Conservation (phyloP, 2,329 filamentous ascomycete genomes). For the Pseudogymnoascus sp. region DNA sequence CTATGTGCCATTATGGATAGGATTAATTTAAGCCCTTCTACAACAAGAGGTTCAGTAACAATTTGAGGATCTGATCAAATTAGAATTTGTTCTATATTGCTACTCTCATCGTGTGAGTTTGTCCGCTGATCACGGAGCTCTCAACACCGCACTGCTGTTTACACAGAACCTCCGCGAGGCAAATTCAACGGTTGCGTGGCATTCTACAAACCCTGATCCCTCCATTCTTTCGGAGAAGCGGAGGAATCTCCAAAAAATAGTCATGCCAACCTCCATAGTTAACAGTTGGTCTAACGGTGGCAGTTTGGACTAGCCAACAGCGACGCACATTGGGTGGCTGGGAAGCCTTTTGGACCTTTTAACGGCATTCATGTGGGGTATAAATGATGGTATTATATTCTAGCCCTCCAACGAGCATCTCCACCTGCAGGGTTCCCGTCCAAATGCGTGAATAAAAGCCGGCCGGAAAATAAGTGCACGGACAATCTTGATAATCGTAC, state of each 20-base stretch:
- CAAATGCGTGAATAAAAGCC: background rate
- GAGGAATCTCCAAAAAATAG: background rate
- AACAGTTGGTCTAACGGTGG: background rate
- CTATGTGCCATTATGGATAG: slow-evolving; percentile 6
- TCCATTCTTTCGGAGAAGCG: background rate
- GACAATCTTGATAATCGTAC: background rate
- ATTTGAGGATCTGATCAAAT: background rate
- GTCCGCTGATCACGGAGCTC: background rate
- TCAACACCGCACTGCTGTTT: background rate
- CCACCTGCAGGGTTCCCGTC: background rate
- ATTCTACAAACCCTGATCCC: background rate
- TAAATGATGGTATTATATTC: background rate
- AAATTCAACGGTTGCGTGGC: background rate
- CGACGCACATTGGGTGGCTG: background rate
- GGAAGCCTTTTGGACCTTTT: background rate
- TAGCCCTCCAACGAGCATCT: background rate
- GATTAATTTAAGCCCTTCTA: background rate
- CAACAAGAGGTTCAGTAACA: background rate
- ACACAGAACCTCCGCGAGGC: background rate
- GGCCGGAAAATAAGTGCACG: background rate
- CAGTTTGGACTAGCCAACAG: background rate
- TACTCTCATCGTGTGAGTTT: background rate
- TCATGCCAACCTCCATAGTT: background rate
- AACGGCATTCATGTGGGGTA: background rate
- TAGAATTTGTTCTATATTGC: background rate